Evolutionary conservation across 2,329 filamentous ascomycete genomes (phyloP).

Genomic region (Aspergillus neotritici): DNA sequence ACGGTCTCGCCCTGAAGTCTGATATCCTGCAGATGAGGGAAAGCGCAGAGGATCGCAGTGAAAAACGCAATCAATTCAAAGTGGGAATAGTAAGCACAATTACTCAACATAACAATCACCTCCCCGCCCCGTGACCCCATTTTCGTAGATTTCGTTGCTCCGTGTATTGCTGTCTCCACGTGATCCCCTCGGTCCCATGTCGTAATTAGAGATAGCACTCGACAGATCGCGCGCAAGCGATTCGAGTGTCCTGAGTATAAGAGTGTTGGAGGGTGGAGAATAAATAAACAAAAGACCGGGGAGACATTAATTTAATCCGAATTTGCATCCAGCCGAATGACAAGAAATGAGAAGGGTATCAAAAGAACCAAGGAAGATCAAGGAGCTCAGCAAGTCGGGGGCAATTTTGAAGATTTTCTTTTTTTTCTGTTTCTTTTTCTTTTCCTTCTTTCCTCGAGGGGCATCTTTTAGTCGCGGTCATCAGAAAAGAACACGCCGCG

Average conservation of each 20-base stretch:
- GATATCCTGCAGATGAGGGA: background rate
- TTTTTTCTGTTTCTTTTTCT: background rate
- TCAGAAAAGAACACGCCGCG: background rate
- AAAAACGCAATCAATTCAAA: constrained; percentile 3
- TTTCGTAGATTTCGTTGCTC: background rate
- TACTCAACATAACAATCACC: background rate
- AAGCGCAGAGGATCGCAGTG: background rate
- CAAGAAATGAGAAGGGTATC: constrained; percentile 36
- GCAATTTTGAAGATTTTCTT: constrained; percentile 3
- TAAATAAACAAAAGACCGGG: background rate
- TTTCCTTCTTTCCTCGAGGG: constrained; percentile 3
- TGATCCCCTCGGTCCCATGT: constrained; percentile 3
- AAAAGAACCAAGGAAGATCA: constrained; percentile 30
- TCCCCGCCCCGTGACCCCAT: background rate
- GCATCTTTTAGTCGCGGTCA: no score
- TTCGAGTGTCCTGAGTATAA: background rate
- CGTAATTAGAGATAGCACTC: background rate
- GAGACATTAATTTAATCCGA: constrained; percentile 15
- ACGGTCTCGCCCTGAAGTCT: background rate
- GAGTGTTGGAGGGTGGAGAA: background rate
- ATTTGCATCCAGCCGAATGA: constrained; percentile 29
- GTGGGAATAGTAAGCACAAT: constrained; percentile 6
- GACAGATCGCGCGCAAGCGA: no score
- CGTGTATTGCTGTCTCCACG: constrained; percentile 2
- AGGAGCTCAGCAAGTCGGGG: constrained; percentile 19